These are phyloP conservation scores for Candida anglica DNA, from an alignment of 805 yeast genomes.

Conservation along the genomic window DNA sequence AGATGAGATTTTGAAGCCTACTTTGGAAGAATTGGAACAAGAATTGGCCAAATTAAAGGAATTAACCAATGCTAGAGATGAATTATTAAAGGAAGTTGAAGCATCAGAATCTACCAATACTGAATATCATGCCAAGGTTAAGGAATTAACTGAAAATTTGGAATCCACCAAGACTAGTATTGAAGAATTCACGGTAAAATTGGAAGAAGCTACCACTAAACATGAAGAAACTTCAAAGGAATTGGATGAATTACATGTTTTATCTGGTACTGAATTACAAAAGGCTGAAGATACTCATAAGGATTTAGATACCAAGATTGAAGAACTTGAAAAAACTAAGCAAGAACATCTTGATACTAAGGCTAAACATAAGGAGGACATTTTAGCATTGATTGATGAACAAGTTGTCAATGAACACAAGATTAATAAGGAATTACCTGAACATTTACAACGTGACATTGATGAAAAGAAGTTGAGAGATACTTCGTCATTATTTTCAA, in stretches of 20 bases:
- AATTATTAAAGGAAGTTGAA: constrained; percentile 39
- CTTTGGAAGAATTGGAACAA: constrained; percentile 45
- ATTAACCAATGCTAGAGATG: constrained; percentile 48
- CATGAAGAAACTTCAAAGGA: constrained; percentile 37
- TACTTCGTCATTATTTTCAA: constrained; percentile 35
- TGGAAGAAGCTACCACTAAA: constrained; percentile 29
- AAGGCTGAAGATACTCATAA: constrained; percentile 23
- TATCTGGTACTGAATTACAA: constrained; percentile 19
- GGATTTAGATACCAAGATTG: constrained; percentile 40
- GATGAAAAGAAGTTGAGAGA: constrained; percentile 34
- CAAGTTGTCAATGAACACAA: constrained; percentile 44
- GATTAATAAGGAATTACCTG: constrained; percentile 49
- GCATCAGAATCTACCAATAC: constrained; percentile 42
- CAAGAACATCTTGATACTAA: constrained; percentile 32
- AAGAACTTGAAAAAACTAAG: constrained; percentile 38
- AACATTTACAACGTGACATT: constrained; percentile 40
- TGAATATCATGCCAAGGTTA: constrained; percentile 41
- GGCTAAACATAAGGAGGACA: constrained; percentile 29
- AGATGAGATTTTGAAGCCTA: constrained; percentile 52
- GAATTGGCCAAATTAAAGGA: constrained; percentile 49
- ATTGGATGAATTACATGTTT: constrained; percentile 30
- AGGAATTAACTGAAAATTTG: constrained; percentile 41
- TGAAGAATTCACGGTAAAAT: constrained; percentile 27
- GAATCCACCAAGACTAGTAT: constrained; percentile 36
- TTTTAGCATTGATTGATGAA: constrained; percentile 24